Conservation (phyloP, 1,284 basidiomycete genomes). For the Fomitiporia mediterranea region DNA sequence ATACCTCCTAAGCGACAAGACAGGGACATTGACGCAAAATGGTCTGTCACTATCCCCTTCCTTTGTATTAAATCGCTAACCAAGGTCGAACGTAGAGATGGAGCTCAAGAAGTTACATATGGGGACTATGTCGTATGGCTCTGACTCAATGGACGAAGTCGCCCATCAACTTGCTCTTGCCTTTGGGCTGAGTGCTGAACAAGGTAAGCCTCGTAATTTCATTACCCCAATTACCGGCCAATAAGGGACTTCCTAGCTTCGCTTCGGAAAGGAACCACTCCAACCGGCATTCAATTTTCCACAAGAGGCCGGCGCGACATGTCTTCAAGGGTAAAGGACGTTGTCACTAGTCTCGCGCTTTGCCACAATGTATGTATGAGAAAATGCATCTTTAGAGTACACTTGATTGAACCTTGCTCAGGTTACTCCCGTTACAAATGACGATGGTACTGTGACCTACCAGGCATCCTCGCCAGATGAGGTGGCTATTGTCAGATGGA, state of each 20-base stretch:
- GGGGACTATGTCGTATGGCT: conserved; percentile 97
- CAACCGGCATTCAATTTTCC: conserved; percentile 77
- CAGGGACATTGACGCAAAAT: conserved; percentile 96
- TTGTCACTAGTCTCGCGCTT: conserved; percentile 87
- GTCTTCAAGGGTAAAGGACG: conserved; percentile 91
- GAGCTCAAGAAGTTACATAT: conserved; percentile 98
- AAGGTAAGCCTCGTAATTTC: conserved; percentile 32
- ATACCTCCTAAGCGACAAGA: conserved; percentile 96
- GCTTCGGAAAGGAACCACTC: conserved; percentile 42
- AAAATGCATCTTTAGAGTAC: background rate
- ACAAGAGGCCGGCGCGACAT: conserved; percentile 89
- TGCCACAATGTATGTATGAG: conserved; percentile 90
- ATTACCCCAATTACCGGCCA: background rate
- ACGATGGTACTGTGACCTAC: conserved; percentile 91
- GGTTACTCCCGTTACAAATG: conserved; percentile 94
- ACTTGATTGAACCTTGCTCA: conserved; percentile 29
- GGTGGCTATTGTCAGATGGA: conserved; percentile 99
- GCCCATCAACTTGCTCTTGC: conserved; percentile 81
- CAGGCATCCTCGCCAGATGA: conserved; percentile 99
- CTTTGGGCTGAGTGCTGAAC: conserved; percentile 60
- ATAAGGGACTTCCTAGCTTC: conserved; percentile 32
- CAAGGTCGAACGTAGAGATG: conserved; percentile 69
- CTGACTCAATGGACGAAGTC: conserved; percentile 98
- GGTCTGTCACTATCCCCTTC: conserved; percentile 44
- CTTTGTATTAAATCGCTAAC: background rate